Percentiles rank a stretch among this genome's conserved stretches.
Evolutionary conservation across 2,329 filamentous ascomycete species (phyloP).

Genomic region (Ceratocystis variospora): DNA sequence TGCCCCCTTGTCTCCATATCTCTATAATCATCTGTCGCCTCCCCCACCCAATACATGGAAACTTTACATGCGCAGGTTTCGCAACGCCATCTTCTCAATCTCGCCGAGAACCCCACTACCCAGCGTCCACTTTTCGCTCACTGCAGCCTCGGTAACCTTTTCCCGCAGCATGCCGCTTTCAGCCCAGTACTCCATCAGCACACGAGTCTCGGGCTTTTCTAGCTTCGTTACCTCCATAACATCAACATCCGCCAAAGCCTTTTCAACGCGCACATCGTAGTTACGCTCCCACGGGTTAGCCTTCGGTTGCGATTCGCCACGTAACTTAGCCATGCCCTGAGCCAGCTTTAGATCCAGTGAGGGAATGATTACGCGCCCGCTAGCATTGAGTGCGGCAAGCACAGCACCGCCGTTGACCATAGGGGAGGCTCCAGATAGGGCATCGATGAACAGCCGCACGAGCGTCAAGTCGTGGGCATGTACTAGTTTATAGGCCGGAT

Average conservation of each 20-base stretch:
- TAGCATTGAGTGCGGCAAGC: conserved; percentile 58
- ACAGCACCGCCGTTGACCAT: conserved; percentile 65
- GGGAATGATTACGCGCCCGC: conserved; percentile 51
- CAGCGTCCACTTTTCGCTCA: conserved; percentile 73
- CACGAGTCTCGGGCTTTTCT: conserved; percentile 58
- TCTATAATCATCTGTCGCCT: neutral
- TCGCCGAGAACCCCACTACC: conserved; percentile 71
- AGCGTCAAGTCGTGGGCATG: conserved; percentile 77
- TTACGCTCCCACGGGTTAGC: conserved; percentile 41
- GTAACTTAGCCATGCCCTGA: conserved; percentile 36
- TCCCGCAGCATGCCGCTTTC: conserved; percentile 65
- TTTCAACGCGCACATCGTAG: conserved; percentile 45
- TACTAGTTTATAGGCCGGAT: conserved; percentile 54
- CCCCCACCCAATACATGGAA: neutral
- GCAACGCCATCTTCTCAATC: conserved; percentile 55
- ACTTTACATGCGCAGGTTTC: conserved; percentile 34
- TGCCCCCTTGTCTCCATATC: neutral
- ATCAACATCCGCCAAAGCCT: conserved; percentile 36
- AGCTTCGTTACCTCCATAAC: conserved; percentile 52
- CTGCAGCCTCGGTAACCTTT: conserved; percentile 53
- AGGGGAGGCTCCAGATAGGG: conserved; percentile 46
- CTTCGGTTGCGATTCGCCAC: conserved; percentile 28
- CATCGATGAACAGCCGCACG: conserved; percentile 58
- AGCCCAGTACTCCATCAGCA: conserved; percentile 87
- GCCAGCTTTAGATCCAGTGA: conserved; percentile 56